phyloP scores from a whole-genome alignment of 2,329 filamentous ascomycete species.

The Phoma sp. region DNA sequence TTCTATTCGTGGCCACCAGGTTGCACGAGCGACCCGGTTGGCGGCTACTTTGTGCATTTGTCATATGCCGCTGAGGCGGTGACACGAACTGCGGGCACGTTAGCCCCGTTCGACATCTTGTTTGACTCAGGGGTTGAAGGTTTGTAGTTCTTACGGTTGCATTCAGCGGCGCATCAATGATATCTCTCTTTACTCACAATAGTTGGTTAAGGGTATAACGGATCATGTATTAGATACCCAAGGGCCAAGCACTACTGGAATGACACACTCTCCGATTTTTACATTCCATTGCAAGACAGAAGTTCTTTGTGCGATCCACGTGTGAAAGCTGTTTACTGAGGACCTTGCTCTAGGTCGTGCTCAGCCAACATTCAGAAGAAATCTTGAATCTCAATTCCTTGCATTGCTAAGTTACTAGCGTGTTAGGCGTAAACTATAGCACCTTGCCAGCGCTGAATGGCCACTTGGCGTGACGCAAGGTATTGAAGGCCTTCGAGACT shows the following conservation, averaged over 20 bases:
- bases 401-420: too few relatives aligned
- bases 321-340: too few relatives aligned
- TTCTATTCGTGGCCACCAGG: slow-evolving; percentile 19
- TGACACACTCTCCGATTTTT: not conserved
- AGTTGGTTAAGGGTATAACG: not conserved
- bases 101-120: slow-evolving; percentile 7
- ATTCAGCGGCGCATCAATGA: not conserved
- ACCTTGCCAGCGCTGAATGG: too few relatives aligned
- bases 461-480: too few relatives aligned
- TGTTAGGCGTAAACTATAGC: too few relatives aligned
- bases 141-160: not conserved
- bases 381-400: too few relatives aligned
- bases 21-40: slow-evolving; percentile 15
- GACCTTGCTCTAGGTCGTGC: too few relatives aligned
- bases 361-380: too few relatives aligned
- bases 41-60: slow-evolving; percentile 16
- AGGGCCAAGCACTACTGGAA: slow-evolving; percentile 3
- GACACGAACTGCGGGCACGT: slow-evolving; percentile 7
- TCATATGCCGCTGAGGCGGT: slow-evolving; percentile 3
- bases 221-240: slow-evolving; percentile 1
- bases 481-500: too few relatives aligned
- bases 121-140: slow-evolving; percentile 7
- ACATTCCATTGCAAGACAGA: not conserved
- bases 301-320: not conserved
- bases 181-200: slow-evolving; percentile 1